A percentile compares a stretch with the other conserved stretches of the same genome.
Conservation (phyloP, 2,329 filamentous ascomycete species). For the Arthrobotrys iridis region DNA sequence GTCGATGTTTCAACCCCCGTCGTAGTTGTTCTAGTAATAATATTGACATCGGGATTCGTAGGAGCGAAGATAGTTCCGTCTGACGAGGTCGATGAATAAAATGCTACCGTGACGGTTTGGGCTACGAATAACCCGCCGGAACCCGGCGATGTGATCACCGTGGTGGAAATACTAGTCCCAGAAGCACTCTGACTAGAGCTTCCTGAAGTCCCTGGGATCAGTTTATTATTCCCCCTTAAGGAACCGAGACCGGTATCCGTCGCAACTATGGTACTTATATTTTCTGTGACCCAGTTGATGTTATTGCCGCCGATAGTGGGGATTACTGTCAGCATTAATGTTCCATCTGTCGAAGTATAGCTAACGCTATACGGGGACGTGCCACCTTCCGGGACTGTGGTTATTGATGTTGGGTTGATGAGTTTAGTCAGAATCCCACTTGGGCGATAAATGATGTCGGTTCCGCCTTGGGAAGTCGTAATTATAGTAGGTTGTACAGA, state of each 20-base stretch:
- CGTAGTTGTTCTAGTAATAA: not conserved
- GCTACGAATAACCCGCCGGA: slow-evolving; percentile 3
- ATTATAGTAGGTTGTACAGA: not conserved
- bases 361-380: slow-evolving; percentile 15
- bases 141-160: slow-evolving; percentile 15
- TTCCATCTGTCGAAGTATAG: slow-evolving; percentile 24
- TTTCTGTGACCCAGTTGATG: slow-evolving; percentile 1
- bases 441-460: not conserved
- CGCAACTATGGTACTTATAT: not conserved
- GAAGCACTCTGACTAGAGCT: not conserved
- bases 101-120: slow-evolving; percentile 23
- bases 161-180: slow-evolving; percentile 7
- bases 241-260: slow-evolving; percentile 6
- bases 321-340: slow-evolving; percentile 23
- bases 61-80: not conserved
- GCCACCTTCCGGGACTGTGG: slow-evolving; percentile 18
- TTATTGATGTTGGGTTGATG: slow-evolving; percentile 10
- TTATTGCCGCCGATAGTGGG: not conserved
- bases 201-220: not conserved
- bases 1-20: not conserved
- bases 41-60: not conserved
- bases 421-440: slow-evolving; percentile 16
- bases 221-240: slow-evolving; percentile 10
- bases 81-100: slow-evolving; percentile 15
- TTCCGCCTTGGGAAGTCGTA: not conserved